Evolutionary conservation across 2,329 filamentous ascomycete species (phyloP), one percentile per base, ranked within the genome.

Genomic region (Exophiala sp.): DNA sequence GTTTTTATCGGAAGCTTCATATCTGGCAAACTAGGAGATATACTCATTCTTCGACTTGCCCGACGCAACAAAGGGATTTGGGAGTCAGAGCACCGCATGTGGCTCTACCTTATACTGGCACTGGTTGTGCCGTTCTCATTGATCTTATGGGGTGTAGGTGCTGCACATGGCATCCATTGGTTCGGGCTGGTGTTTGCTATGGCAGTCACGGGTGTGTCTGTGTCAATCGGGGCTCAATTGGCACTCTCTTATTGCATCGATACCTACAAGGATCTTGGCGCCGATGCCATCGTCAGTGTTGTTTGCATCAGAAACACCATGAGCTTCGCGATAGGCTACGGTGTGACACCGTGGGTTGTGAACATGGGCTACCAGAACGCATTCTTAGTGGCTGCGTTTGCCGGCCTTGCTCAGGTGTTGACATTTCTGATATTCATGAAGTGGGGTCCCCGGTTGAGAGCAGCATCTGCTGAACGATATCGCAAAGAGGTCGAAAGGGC

Each of bases 81-180:
- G 18, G 63, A 65, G 29, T 53, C 64, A 2, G 64, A 65, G 24
- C 58, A 63, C 14, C 59, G 63, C 11, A 56, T 65, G 11, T 62
- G 61, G 52, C 59, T 59, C 1, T 59, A 61, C 1, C 11, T 21
- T n/a, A 49, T 67, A 0, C 72, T 69, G 6, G 52, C 72, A 11
- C 52, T 80, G 5, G 59, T 78, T n/a, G 65, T 77, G 3, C 75
- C 77, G 0, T 69, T 66, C 5, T 71, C 70, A 0, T 64, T 78
- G 3, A 71, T 79, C 39, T 66, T 78, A 1, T 80, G 76, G 76
- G 78, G 78, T 32, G 74, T 80, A 0, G 78, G 78, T 3, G 76
- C 78, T 2, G 74, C 74, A 39, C 69, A 77, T 33, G 57, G 68
- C 3, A 62, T 79, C 11, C 76, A 78, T 39, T 77, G 74, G 74